A percentile compares a stretch with the other conserved stretches of the same genome.
phyloP scores from a whole-genome alignment of 163 green algal species.

The Scenedesmus sp. region DNA sequence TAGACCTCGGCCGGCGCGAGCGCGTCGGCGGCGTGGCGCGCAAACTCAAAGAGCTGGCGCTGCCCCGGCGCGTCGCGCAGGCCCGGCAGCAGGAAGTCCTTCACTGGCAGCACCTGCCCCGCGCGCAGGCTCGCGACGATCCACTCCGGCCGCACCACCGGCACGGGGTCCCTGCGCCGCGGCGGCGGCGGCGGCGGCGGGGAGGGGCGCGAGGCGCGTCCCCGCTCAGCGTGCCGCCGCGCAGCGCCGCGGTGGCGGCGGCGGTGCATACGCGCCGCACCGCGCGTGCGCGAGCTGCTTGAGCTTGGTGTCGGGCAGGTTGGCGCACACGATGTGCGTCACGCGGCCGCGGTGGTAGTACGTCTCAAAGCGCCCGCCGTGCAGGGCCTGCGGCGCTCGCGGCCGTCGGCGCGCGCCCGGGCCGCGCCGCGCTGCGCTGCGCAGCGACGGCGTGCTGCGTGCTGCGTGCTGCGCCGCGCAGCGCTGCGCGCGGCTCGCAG shows the following conservation, averaged over 20 bases:
- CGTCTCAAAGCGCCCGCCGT: slow-evolving; percentile 88
- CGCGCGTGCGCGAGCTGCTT: slow-evolving; percentile 63
- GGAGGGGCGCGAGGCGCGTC: too few relatives aligned
- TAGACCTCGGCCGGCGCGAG: slow-evolving; percentile 52
- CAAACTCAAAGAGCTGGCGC: slow-evolving; percentile 62
- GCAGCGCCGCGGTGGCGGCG: too few relatives aligned
- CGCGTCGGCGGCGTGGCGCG: slow-evolving; percentile 10
- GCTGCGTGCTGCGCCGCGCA: too few relatives aligned
- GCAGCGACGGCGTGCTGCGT: too few relatives aligned
- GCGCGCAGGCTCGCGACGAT: slow-evolving; percentile 71
- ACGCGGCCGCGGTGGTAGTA: slow-evolving; percentile 72
- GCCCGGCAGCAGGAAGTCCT: slow-evolving; percentile 69
- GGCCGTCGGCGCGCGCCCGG: too few relatives aligned
- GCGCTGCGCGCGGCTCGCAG: too few relatives aligned
- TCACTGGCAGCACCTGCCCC: slow-evolving; percentile 74
- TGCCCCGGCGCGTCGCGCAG: slow-evolving; percentile 72
- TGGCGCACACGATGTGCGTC: slow-evolving; percentile 91
- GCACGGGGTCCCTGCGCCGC: slow-evolving; percentile 68
- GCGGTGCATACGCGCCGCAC: too few relatives aligned
- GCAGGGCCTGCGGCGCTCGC: slow-evolving; percentile 58
- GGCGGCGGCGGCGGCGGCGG: slow-evolving; percentile 3
- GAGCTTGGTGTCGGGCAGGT: slow-evolving; percentile 89
- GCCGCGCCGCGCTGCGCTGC: too few relatives aligned
- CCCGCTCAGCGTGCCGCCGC: too few relatives aligned
- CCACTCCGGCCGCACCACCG: slow-evolving; percentile 84